These are phyloP conservation scores for Tolypocladium pustulatum DNA, from an alignment of 2,329 filamentous ascomycete species.

Conservation along the genomic window DNA sequence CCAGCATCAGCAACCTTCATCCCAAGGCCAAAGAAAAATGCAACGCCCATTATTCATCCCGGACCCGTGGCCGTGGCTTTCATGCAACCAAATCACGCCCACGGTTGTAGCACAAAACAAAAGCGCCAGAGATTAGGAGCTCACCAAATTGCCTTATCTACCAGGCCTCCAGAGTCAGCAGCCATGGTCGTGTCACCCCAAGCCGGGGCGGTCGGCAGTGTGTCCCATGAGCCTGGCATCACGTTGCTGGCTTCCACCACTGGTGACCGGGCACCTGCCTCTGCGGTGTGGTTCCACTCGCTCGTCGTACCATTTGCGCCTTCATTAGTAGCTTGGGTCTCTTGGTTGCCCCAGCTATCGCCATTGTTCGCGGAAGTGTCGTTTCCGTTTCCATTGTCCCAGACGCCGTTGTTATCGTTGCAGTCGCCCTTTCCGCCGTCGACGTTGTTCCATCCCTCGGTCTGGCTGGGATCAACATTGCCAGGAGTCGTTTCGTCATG, in stretches of 20 bases:
- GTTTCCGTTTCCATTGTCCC: background rate
- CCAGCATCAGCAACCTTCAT: background rate
- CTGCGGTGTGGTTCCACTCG: background rate
- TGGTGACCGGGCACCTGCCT: background rate
- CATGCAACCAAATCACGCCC: background rate
- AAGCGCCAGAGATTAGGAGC: too few species aligned
- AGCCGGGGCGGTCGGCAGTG: slow-evolving; percentile 3
- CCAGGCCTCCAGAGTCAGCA: slow-evolving; percentile 13
- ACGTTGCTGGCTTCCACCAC: slow-evolving; percentile 10
- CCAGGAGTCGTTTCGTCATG: background rate
- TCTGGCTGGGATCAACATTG: background rate
- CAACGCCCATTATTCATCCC: background rate
- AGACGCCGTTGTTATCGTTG: slow-evolving; percentile 4
- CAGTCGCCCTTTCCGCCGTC: slow-evolving; percentile 9
- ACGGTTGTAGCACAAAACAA: background rate
- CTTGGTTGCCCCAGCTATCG: background rate
- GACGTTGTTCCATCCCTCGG: background rate
- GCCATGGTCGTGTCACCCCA: slow-evolving; percentile 22
- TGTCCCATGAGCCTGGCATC: slow-evolving; percentile 22
- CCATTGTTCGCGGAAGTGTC: background rate
- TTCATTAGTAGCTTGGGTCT: background rate
- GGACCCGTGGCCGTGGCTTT: background rate
- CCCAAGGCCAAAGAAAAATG: background rate
- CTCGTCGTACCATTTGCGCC: background rate
- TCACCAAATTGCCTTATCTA: background rate